Percentiles rank a stretch among this genome's conserved stretches.
Conservation (phyloP, 1,284 basidiomycete species). For the Limonomyces culmigenus region DNA sequence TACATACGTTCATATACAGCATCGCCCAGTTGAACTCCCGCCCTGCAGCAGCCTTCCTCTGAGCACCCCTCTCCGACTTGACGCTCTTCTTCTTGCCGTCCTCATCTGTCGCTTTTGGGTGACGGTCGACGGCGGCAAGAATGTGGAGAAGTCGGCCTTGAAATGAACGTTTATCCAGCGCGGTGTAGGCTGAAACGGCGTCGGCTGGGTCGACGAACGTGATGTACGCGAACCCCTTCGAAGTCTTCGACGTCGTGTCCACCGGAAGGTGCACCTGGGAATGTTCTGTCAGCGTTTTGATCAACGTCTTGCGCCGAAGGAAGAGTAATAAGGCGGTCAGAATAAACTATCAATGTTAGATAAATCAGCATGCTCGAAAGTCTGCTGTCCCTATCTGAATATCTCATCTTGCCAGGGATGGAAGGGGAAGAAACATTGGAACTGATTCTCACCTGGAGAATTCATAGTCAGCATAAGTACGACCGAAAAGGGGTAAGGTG, state of each 20-base stretch:
- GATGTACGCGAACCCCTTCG: conserved; percentile 80
- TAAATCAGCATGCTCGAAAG: conserved; percentile 22
- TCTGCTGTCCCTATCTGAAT: conserved; percentile 26
- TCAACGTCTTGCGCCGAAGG: neutral
- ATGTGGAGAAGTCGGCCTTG: conserved; percentile 89
- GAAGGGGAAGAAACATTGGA: conserved; percentile 9
- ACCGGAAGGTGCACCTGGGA: conserved; percentile 71
- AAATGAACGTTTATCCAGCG: conserved; percentile 75
- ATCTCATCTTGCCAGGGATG: conserved; percentile 2
- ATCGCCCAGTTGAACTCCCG: conserved; percentile 94
- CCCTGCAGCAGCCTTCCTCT: conserved; percentile 57
- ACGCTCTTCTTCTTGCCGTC: conserved; percentile 34
- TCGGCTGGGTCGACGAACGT: conserved; percentile 49
- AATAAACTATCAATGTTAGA: conserved; percentile 23
- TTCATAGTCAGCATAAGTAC: neutral
- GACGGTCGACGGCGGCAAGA: conserved; percentile 63
- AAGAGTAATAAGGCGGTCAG: conserved; percentile 12
- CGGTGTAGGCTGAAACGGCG: conserved; percentile 64
- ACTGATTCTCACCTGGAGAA: conserved; percentile 6
- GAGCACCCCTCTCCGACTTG: conserved; percentile 55
- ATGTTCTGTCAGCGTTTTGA: neutral
- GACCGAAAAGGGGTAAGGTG: conserved; percentile 1
- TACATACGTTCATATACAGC: conserved; percentile 92
- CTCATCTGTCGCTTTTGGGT: conserved; percentile 25
- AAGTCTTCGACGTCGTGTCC: conserved; percentile 43